Base-by-base conservation (phyloP, 148 eudicot species). In the Pharnaceum exiguum region DNA sequence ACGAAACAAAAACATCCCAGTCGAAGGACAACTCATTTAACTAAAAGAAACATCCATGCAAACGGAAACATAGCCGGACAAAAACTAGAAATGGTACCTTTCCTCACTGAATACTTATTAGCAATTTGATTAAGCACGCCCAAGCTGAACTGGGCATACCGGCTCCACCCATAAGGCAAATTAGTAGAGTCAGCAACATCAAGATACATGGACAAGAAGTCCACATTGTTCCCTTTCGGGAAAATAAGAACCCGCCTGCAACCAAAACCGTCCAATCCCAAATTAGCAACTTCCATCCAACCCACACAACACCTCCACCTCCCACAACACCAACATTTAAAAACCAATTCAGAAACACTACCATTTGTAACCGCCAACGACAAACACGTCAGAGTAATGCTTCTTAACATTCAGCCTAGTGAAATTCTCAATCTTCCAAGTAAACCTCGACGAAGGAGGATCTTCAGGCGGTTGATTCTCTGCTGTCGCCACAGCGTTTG, bases 151-250 rank as follows among this genome's bases (percentile, higher is more conserved):
- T 90, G 97, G 15, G 97, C 97, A 67, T 78, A 82, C 73, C 97
- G 77, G 71, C 89, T 87, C 97, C 97, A 90, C 12, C 97, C 97
- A 69, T 87, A 84, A n/a, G 95, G 95, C 71, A 90, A 77, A 44
- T 59, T 79, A 49, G 82, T 25, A 23, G 97, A 76, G 77, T 90
- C 95, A 28, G 95, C 95, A 43, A 90, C 97, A 74, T 90, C 95
- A 38, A 90, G 71, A 68, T 90, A 90, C 93, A 90, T 76, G 10
- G 97, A 90, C 76, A 90, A 64, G 69, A 70, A 78, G 58, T 87
- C 97, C 69, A 87, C 97, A 63, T 90, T 90, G 77, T 90, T 90
- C 42, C 97, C 97, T 66, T 87, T 90, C 0, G 95, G 95, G 26
- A 87, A 90, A 50, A 90, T 80, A 48, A 90, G 93, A 55, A 87